Base-by-base conservation (phyloP, 805 yeast genomes). In the Jamesozyma rosinii region DNA sequence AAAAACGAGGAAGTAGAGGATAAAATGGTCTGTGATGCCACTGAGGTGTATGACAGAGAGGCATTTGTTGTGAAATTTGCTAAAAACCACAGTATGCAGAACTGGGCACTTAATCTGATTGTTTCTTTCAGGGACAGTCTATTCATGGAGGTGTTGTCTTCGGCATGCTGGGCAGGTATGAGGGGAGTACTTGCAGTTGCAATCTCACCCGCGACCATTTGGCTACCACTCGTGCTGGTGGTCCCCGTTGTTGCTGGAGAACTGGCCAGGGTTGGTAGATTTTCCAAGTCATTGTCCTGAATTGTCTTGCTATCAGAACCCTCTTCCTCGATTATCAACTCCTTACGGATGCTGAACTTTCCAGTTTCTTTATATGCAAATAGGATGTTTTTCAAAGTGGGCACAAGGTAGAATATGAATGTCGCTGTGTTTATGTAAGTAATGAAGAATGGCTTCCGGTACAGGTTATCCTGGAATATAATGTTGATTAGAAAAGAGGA, bases 1-100 rank as follows among this genome's bases (percentile, higher is more conserved):
- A 92, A 92, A 59, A 92, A 88, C 6, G 95, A 84, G 4, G 95
- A 82, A 0, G 97, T 89, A 31, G 96, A 83, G 15, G 95, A 83
- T 33, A 92, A 65, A 20, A 92, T 90, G 2, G 97, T 92, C 55
- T 94, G 97, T 13, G 92, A 82, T 2, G 95, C 94, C 18, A 92
- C 98, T 11, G 89, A 80, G 0, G 98, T 92, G 62, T 82, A 92
- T 20, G 83, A 74, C 41, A 92, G 69, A 18, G 95, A 80, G 0
- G 95, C 86, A 63, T 92, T 92, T 27, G 92, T 87, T 44, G 85
- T 81, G 49, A 89, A 71, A 61, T 92, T 92, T 2, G 97, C 95
- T 15, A 79, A 47, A 58, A 86, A 92, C 98, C 98, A 92, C 35
- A 92, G 67, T 3, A 83, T 64, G 49, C 94, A 82, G 61, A 92